These are phyloP conservation scores for Fusarium lateritium DNA, from an alignment of 2,329 filamentous ascomycete genomes.

Conservation along the genomic window DNA sequence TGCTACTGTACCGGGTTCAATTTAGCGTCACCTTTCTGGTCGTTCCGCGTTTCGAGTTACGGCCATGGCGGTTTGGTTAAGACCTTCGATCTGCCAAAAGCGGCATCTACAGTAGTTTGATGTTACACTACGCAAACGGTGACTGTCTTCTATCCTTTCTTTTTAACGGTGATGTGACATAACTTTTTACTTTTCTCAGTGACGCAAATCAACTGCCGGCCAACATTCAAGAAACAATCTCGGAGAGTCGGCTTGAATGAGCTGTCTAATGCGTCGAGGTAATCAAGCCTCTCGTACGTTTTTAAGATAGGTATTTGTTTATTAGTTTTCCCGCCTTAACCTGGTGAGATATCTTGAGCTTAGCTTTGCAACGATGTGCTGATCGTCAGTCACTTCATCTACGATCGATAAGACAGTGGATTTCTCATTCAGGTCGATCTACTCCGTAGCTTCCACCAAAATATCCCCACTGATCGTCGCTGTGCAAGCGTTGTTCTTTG, in stretches of 20 bases:
- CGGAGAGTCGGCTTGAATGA: slow-evolving; percentile 2
- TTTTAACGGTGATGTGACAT: slow-evolving; percentile 33
- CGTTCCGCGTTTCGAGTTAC: slow-evolving; percentile 47
- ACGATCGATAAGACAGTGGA: slow-evolving; percentile 33
- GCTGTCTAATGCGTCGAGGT: slow-evolving; percentile 1
- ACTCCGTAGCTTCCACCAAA: not conserved
- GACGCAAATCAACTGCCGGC: not conserved
- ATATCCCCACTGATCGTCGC: slow-evolving; percentile 31
- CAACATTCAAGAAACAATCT: not conserved
- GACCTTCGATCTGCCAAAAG: slow-evolving; percentile 25
- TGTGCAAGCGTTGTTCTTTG: slow-evolving; percentile 11
- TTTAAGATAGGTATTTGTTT: not conserved
- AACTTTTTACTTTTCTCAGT: not conserved
- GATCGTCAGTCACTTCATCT: slow-evolving; percentile 37
- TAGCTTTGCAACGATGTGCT: slow-evolving; percentile 1
- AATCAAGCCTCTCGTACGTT: slow-evolving; percentile 31
- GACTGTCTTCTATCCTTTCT: slow-evolving; percentile 13
- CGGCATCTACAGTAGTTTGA: slow-evolving; percentile 7
- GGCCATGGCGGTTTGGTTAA: slow-evolving; percentile 36
- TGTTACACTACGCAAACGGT: slow-evolving; percentile 16
- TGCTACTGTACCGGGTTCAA: slow-evolving; percentile 11
- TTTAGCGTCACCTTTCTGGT: slow-evolving; percentile 33
- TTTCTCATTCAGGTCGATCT: slow-evolving; percentile 14
- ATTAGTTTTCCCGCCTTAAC: not conserved
- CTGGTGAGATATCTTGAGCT: slow-evolving; percentile 1